Conservation (phyloP, 352 stramenopile species). For the Pythium insidiosum region DNA sequence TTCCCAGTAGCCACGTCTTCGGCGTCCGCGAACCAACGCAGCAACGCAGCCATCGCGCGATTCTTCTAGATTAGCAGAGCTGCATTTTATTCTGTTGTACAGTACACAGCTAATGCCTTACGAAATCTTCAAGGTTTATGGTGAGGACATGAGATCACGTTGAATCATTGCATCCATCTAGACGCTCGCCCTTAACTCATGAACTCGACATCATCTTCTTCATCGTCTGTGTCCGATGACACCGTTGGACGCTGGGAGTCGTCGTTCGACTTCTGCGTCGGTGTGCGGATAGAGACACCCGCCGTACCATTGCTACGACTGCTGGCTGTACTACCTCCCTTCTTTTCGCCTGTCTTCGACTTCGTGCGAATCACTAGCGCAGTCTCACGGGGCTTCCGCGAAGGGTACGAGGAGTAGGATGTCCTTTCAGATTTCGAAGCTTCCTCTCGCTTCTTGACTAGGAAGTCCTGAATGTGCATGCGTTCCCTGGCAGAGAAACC, state of each 20-base stretch:
- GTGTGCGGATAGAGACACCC: slow-evolving; percentile 51
- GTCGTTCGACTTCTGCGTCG: slow-evolving; percentile 9
- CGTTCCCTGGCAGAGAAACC: slow-evolving; percentile 39
- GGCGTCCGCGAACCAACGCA: slow-evolving; percentile 1
- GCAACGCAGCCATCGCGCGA: slow-evolving; percentile 11
- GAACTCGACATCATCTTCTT: slow-evolving; percentile 60
- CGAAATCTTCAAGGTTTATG: too few species aligned
- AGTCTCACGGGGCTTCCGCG: slow-evolving; percentile 68
- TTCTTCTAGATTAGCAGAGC: slow-evolving; percentile 13
- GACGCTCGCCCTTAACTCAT: too few species aligned
- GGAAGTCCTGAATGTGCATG: slow-evolving; percentile 42
- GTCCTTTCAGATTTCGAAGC: slow-evolving; percentile 38
- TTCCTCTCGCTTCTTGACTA: slow-evolving; percentile 55
- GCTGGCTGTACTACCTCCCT: slow-evolving; percentile 42
- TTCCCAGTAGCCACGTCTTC: slow-evolving; percentile 1
- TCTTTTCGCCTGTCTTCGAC: slow-evolving; percentile 41
- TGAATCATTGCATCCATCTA: too few species aligned
- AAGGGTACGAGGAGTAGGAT: slow-evolving; percentile 37
- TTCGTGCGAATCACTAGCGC: slow-evolving; percentile 75
- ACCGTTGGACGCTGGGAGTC: slow-evolving; percentile 14
- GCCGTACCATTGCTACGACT: slow-evolving; percentile 35
- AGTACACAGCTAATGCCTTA: too few species aligned
- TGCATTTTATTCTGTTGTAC: neutral
- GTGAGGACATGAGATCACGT: too few species aligned
- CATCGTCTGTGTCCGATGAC: slow-evolving; percentile 68